Percentiles rank a stretch among this genome's conserved stretches.
Evolutionary conservation across 129 eudicot species (phyloP).

Genomic region (Pittosporum tobira): DNA sequence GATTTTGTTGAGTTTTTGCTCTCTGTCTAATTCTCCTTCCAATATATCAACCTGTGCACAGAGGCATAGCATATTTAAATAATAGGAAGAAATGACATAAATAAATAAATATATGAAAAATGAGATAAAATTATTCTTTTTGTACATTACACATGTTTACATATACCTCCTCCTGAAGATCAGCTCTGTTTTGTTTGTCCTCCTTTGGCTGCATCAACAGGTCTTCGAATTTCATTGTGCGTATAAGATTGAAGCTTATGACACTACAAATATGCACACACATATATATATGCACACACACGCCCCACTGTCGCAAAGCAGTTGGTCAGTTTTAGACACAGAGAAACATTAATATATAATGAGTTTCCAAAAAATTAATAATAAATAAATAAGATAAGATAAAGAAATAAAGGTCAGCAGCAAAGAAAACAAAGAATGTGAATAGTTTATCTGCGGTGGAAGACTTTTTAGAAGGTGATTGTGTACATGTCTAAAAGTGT

Average conservation of each 20-base stretch:
- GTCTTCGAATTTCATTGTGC: slow-evolving; percentile 84
- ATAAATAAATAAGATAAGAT: neutral
- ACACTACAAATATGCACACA: no score
- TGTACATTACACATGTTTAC: no score
- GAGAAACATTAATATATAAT: neutral
- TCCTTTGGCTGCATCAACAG: slow-evolving; percentile 68
- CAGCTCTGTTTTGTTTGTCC: slow-evolving; percentile 35
- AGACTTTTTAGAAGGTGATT: slow-evolving; percentile 5
- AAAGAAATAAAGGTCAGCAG: slow-evolving; percentile 1
- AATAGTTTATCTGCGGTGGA: no score
- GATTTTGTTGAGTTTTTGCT: slow-evolving; percentile 51
- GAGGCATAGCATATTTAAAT: neutral
- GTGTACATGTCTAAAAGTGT: no score
- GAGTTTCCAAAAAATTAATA: no score
- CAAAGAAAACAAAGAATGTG: slow-evolving; percentile 9
- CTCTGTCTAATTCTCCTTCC: slow-evolving; percentile 60
- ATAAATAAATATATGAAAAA: no score
- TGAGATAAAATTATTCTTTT: no score
- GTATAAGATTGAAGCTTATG: neutral
- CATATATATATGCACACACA: no score
- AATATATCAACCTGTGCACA: slow-evolving; percentile 54
- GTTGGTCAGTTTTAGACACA: neutral
- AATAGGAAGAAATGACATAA: no score
- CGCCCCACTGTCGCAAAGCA: neutral
- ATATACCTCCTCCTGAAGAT: slow-evolving; percentile 61